Conservation (phyloP, 2,329 filamentous ascomycete species). For the Fusarium pseudonygamai region DNA sequence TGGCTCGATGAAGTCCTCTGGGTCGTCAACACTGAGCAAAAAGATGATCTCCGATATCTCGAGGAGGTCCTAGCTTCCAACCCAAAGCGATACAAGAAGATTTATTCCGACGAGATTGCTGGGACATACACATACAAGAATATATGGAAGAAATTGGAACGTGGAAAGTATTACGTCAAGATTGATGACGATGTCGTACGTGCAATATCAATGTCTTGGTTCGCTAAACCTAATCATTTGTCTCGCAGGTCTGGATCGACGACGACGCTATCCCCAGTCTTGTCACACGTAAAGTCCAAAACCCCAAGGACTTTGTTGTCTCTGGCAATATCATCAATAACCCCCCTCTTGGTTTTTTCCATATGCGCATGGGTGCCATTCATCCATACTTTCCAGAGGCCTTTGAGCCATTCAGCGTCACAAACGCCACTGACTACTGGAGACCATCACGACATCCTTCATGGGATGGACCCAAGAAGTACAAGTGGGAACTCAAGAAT, state of each 20-base stretch:
- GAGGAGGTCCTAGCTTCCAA: conserved; percentile 28
- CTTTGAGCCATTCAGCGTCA: background rate
- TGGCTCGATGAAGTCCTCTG: conserved; percentile 34
- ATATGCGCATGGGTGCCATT: conserved; percentile 30
- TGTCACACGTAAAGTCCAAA: conserved; percentile 19
- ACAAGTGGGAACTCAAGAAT: conserved; percentile 10
- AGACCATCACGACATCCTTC: conserved; percentile 19
- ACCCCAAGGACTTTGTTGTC: conserved; percentile 27
- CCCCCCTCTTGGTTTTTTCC: conserved; percentile 32
- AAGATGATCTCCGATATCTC: conserved; percentile 18
- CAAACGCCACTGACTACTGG: conserved; percentile 20
- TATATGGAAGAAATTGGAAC: conserved; percentile 29
- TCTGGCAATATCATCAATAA: conserved; percentile 36
- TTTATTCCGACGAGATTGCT: conserved; percentile 13
- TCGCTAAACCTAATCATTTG: conserved; percentile 1
- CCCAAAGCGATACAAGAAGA: conserved; percentile 21
- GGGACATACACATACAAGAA: conserved; percentile 27
- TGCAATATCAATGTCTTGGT: background rate
- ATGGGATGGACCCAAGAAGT: conserved; percentile 20
- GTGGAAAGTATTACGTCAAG: conserved; percentile 37
- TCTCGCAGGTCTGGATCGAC: conserved; percentile 29
- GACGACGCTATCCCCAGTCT: conserved; percentile 28
- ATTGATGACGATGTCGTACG: conserved; percentile 32
- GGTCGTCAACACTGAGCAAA: conserved; percentile 23
- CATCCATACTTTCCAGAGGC: conserved; percentile 32